Evolutionary conservation across 768 basidiomycete genomes (phyloP), one percentile per base, ranked within the genome.

Genomic region (Amanita brunnescens): DNA sequence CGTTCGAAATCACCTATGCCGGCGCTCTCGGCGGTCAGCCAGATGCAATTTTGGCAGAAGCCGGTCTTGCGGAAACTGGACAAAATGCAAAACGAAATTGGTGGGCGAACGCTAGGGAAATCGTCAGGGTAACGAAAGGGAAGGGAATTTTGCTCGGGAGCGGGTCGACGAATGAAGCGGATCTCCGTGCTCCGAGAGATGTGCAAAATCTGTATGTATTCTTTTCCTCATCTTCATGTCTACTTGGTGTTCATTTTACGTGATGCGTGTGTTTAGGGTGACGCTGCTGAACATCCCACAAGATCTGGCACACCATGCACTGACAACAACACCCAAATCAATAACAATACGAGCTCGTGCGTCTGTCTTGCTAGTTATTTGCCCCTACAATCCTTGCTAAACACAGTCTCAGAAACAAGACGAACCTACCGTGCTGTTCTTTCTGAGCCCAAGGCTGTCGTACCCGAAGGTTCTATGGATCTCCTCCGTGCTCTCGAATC

Each of bases 31-130:
- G 82, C 0, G 81, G 78, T 1, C 81, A 82, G 43, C 72, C 74
- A 16, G 80, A 82, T 41, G 52, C 72, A 0, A 57, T 69, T 16
- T 63, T 79, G 9, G 57, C 67, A 2, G 67, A 70, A 13, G 72
- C 76, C 10, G 75, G 76, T 5, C 77, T 67, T 2, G 77, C 71
- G 13, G 80, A 82, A 51, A 73, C 70, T 26, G 81, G 79, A 0
- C 59, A 72, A 2, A 65, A 64, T 7, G 77, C 79, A 3, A 87
- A 87, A 67, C 69, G 87, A 35, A 88, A 91, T 56, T 89, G 89
- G 90, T 88, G 91, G 91, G 80, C 85, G 0, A 74, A 79, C 0
- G 79, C 87, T 9, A 70, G 83, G 30, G 91, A 94, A 64, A 70
- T 93, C 2, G 74, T 80, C 14, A 75, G 91, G 1, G 88, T 90